These are phyloP conservation scores for Earliella scabrosa DNA, from an alignment of 1,284 basidiomycete species.

Conservation along the genomic window DNA sequence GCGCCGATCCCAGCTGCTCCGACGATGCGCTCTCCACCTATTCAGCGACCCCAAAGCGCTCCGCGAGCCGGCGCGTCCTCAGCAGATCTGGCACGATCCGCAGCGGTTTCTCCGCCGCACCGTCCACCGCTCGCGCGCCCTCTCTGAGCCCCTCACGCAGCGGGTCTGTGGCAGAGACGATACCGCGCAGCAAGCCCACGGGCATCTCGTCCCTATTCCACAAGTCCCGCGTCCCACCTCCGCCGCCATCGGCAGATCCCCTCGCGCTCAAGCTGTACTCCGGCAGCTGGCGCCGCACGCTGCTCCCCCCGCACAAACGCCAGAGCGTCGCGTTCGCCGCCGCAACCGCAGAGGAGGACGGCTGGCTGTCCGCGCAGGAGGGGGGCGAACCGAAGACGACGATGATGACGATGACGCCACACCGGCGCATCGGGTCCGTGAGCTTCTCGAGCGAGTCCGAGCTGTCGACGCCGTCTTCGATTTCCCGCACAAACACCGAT, in stretches of 20 bases:
- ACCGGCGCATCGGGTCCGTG: conserved; percentile 43
- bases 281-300: conserved; percentile 51
- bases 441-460: conserved; percentile 48
- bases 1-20: conserved; percentile 10
- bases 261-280: conserved; percentile 55
- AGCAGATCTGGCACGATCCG: conserved; percentile 18
- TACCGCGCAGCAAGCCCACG: conserved; percentile 15
- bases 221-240: conserved; percentile 34
- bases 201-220: conserved; percentile 42
- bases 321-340: conserved; percentile 3
- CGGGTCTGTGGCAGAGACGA: conserved; percentile 14
- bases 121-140: conserved; percentile 2
- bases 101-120: conserved; percentile 3
- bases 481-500: conserved; percentile 38
- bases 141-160: conserved; percentile 15
- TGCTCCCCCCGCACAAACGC: conserved; percentile 7
- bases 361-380: conserved; percentile 23
- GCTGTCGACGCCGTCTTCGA: conserved; percentile 42
- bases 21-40: conserved; percentile 10
- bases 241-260: conserved; percentile 58
- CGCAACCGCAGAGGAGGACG: conserved; percentile 45
- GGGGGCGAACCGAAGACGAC: conserved; percentile 35
- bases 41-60: background rate
- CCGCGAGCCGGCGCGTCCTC: conserved; percentile 10
- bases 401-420: no score